These are phyloP conservation scores for Achlya hypogyna DNA, from an alignment of 352 stramenopile species.

Conservation along the genomic window DNA sequence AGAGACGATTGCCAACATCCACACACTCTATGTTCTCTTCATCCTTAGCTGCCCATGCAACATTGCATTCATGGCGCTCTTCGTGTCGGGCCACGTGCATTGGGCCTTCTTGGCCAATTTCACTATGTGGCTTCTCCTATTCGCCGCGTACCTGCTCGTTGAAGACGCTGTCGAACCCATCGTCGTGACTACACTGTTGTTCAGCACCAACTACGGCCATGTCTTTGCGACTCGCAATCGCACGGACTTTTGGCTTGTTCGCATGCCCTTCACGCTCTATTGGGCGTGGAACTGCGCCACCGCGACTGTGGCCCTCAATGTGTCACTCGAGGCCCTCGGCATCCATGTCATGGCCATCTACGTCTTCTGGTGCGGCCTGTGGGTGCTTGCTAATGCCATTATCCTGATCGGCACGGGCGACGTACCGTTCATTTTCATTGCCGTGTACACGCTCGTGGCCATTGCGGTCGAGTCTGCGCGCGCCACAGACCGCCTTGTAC, in stretches of 20 bases:
- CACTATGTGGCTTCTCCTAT: neutral
- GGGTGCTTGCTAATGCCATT: slow-evolving; percentile 4
- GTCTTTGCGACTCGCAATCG: neutral
- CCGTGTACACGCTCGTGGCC: slow-evolving; percentile 1
- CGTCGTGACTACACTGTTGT: neutral
- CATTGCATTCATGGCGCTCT: neutral
- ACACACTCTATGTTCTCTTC: neutral
- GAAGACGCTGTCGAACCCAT: slow-evolving; percentile 1
- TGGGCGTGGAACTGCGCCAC: slow-evolving; percentile 15
- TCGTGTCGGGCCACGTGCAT: neutral
- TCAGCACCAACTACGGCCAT: slow-evolving; percentile 1
- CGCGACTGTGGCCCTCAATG: slow-evolving; percentile 7
- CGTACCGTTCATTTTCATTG: slow-evolving; percentile 6
- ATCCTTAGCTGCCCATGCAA: neutral
- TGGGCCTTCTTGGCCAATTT: neutral
- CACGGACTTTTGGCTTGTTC: slow-evolving; percentile 3
- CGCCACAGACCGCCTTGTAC: neutral
- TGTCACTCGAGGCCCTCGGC: neutral
- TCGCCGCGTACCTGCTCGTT: slow-evolving; percentile 8
- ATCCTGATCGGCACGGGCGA: slow-evolving; percentile 14
- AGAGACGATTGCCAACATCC: neutral
- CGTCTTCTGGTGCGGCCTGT: slow-evolving; percentile 18
- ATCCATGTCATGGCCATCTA: slow-evolving; percentile 8
- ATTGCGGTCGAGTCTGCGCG: neutral
- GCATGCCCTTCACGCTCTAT: slow-evolving; percentile 10